Evolutionary conservation across 2,329 filamentous ascomycete species (phyloP), one percentile per base, ranked within the genome.

Genomic region (Aspergillus neoniger): DNA sequence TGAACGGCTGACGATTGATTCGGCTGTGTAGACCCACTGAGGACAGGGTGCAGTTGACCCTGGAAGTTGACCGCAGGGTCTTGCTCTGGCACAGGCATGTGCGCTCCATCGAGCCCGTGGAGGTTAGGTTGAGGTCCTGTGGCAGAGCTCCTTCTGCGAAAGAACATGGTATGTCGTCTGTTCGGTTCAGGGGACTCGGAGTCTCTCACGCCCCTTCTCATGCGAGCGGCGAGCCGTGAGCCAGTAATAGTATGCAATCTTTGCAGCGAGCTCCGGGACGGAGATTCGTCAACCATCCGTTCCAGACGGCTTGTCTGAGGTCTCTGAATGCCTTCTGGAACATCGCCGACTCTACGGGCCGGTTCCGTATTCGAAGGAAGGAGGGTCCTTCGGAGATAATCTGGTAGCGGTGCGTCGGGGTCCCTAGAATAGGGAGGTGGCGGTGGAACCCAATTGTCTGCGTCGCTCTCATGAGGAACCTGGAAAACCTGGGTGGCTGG

Each of bases 401-500:
- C 74, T n/a, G 76, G 76, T 7, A 79, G 68, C n/a, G 74, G 73
- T 36, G 53, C 67, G 25, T 74, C 73, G 14, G 75, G 64, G 19
- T 78, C 71, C 8, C 68, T 73, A 21, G 70, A 73, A 61, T 96
- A 96, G 1, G 91, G 91, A 3, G 91, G 91, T 8, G 91, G 91
- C 5, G 91, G 91, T 5, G 91, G 90, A 4, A 92, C 89, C 91
- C 91, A 96, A 68, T 93, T 91, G 69, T 95, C 91, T 4, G 91
- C 91, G 72, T 95, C 91, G 64, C 91, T 94, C 75, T 95, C 91
- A 73, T 95, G 91, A 4, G 91, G 91, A 67, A 92, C 83, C 69
- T 93, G 89, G 44, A 68, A 67, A 23, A 55, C 25, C 15, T 58
- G 59, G 17, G 63, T 60, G 28, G 60, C 57, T 21, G 52, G 61